Conservation (phyloP, 331 rosid genomes). For the Quercus phellos region DNA sequence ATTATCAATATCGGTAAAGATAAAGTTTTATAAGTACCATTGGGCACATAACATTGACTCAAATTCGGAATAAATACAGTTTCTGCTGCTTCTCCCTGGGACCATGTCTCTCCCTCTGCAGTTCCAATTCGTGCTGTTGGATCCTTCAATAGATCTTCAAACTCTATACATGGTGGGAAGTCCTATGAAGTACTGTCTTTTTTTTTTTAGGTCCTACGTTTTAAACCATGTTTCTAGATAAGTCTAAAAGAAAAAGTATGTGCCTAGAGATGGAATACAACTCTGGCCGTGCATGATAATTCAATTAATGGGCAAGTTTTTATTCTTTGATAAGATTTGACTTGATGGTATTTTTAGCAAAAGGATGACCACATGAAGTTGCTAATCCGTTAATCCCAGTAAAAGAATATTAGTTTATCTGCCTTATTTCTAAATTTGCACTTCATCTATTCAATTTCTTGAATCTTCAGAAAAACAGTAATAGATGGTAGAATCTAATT, state of each 20-base stretch:
- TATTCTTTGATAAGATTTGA: not conserved
- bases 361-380: conserved; percentile 10
- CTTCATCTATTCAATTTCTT: not conserved
- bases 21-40: too few relatives aligned
- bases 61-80: conserved; percentile 34
- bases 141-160: conserved; percentile 59
- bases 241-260: conserved; percentile 57
- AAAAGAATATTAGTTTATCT: conserved; percentile 7
- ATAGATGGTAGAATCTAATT: not conserved
- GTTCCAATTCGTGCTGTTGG: conserved; percentile 91
- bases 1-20: too few relatives aligned
- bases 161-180: conserved; percentile 51
- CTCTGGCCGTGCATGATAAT: conserved; percentile 93
- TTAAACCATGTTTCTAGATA: conserved; percentile 17
- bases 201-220: conserved; percentile 13
- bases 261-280: conserved; percentile 85
- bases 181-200: conserved; percentile 44
- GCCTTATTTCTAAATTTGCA: not conserved
- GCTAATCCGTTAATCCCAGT: not conserved
- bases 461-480: not conserved
- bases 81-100: conserved; percentile 82
- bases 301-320: conserved; percentile 5
- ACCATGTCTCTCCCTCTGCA: conserved; percentile 84
- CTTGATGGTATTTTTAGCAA: not conserved
- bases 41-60: conserved; percentile 14